Conservation (phyloP, 805 yeast species). For the Pichia phayaonensis region DNA sequence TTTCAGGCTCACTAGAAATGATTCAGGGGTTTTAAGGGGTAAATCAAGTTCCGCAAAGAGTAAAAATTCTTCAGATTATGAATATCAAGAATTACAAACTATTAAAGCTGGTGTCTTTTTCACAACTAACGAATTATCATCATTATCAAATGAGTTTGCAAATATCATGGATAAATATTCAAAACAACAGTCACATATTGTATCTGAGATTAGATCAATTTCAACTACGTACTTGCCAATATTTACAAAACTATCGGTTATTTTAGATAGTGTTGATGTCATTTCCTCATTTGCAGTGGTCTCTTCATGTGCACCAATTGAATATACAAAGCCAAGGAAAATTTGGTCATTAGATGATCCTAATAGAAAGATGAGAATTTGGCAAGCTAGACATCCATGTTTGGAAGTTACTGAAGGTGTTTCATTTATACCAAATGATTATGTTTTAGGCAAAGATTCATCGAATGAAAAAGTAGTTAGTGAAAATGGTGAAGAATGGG, state of each 20-base stretch:
- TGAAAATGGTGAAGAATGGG: slow-evolving; percentile 6
- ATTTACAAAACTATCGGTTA: slow-evolving; percentile 55
- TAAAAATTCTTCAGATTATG: slow-evolving; percentile 26
- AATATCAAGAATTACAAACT: slow-evolving; percentile 75
- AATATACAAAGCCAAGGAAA: slow-evolving; percentile 62
- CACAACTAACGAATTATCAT: slow-evolving; percentile 60
- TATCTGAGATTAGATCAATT: slow-evolving; percentile 73
- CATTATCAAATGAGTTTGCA: slow-evolving; percentile 50
- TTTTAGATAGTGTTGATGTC: slow-evolving; percentile 75
- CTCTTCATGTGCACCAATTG: slow-evolving; percentile 71
- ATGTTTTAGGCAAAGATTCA: slow-evolving; percentile 34
- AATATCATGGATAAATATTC: slow-evolving; percentile 62
- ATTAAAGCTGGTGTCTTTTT: slow-evolving; percentile 94
- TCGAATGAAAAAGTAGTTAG: not conserved
- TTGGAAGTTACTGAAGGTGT: slow-evolving; percentile 88
- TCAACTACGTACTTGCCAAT: slow-evolving; percentile 77
- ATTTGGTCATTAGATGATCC: slow-evolving; percentile 46
- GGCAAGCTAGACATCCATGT: slow-evolving; percentile 90
- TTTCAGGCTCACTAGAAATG: slow-evolving; percentile 83
- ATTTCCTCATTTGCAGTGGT: slow-evolving; percentile 79
- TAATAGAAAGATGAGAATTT: slow-evolving; percentile 44
- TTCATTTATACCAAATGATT: slow-evolving; percentile 87
- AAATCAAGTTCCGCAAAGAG: slow-evolving; percentile 7
- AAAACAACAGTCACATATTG: slow-evolving; percentile 67
- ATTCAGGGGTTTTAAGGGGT: slow-evolving; percentile 70